These are phyloP conservation scores for Moesziomyces globuligerus DNA, from an alignment of 1,284 basidiomycete species.

Conservation along the genomic window DNA sequence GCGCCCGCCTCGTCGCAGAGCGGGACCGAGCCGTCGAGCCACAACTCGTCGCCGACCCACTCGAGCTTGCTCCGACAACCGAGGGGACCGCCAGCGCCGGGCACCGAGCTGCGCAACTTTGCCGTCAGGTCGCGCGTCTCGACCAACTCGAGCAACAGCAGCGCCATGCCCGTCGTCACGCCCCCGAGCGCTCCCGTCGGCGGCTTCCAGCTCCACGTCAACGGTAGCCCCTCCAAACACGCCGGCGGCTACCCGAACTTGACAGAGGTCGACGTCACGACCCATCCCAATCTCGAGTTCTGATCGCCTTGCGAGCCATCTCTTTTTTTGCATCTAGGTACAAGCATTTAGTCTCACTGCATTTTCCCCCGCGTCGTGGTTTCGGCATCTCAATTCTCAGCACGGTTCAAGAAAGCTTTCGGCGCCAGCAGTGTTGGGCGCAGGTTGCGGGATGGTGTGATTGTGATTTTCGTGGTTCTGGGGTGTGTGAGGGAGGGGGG, in stretches of 20 bases:
- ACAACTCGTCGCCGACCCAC: slow-evolving; percentile 23
- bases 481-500: too few species aligned
- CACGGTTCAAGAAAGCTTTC: too few species aligned
- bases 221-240: slow-evolving; percentile 31
- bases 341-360: too few species aligned
- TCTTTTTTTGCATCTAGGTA: too few species aligned
- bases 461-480: background rate
- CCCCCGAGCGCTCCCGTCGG: slow-evolving; percentile 10
- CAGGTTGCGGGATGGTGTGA: too few species aligned
- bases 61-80: slow-evolving; percentile 53
- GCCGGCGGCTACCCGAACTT: slow-evolving; percentile 11
- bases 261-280: slow-evolving; percentile 26
- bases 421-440: too few species aligned
- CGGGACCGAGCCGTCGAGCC: slow-evolving; percentile 10
- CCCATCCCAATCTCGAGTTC: slow-evolving; percentile 48
- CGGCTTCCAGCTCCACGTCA: slow-evolving; percentile 35
- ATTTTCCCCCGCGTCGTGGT: too few species aligned
- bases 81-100: slow-evolving; percentile 49
- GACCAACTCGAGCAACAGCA: slow-evolving; percentile 9
- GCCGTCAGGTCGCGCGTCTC: slow-evolving; percentile 44
- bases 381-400: too few species aligned
- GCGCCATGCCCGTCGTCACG: slow-evolving; percentile 2
- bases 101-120: slow-evolving; percentile 51
- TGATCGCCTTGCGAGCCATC: too few species aligned
- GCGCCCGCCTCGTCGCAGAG: slow-evolving; percentile 51